Conservation (phyloP, 2,329 filamentous ascomycete genomes). For the Fusarium sarcochroum region DNA sequence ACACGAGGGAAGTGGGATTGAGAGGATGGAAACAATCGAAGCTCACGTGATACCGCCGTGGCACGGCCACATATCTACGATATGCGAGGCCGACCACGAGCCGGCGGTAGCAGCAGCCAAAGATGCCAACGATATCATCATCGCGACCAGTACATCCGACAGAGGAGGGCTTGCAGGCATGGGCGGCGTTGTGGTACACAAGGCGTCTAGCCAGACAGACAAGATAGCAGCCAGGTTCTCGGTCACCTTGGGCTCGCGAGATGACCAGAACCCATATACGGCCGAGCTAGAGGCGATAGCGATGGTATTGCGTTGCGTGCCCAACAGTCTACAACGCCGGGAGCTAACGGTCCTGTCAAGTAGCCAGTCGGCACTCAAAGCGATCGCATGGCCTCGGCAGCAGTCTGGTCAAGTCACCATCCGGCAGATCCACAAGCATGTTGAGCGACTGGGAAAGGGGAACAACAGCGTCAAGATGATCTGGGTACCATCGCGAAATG, state of each 20-base stretch:
- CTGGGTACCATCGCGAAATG: slow-evolving; percentile 9
- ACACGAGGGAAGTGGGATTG: not conserved
- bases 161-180: not conserved
- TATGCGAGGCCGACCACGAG: slow-evolving; percentile 1
- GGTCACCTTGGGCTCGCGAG: slow-evolving; percentile 14
- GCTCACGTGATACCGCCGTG: not conserved
- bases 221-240: slow-evolving; percentile 23
- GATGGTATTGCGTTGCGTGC: slow-evolving; percentile 22
- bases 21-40: slow-evolving; percentile 3
- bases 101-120: not conserved
- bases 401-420: slow-evolving; percentile 29
- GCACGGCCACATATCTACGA: not conserved
- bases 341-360: slow-evolving; percentile 17
- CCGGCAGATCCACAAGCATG: slow-evolving; percentile 18
- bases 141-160: not conserved
- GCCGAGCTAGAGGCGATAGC: slow-evolving; percentile 25
- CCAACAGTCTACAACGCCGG: too few relatives aligned
- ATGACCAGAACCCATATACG: slow-evolving; percentile 36
- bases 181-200: not conserved
- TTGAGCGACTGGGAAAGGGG: slow-evolving; percentile 13
- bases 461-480: slow-evolving; percentile 5
- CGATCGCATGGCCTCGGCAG: slow-evolving; percentile 23
- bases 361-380: slow-evolving; percentile 26
- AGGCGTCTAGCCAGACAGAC: not conserved
- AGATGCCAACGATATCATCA: not conserved